phyloP scores from a whole-genome alignment of 2,329 filamentous ascomycete species.

The Cytospora paraplurivora region DNA sequence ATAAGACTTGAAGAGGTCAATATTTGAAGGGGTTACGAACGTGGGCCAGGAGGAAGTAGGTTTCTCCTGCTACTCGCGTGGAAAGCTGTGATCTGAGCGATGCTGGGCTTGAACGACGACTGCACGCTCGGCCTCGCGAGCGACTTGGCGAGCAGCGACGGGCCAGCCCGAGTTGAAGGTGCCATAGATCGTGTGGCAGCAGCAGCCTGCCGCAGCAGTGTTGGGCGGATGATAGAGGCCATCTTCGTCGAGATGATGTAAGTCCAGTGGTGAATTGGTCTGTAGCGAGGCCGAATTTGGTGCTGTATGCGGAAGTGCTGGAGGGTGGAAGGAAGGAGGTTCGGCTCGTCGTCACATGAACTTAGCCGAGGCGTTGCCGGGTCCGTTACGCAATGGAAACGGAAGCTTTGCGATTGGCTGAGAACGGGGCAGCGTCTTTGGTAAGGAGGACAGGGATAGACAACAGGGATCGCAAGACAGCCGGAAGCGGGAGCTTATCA shows the following conservation, averaged over 20 bases:
- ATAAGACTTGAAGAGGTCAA: constrained; percentile 3
- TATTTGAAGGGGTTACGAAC: constrained; percentile 54
- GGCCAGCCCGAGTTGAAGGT: constrained; percentile 29
- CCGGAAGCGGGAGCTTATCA: not conserved
- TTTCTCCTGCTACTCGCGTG: constrained; percentile 76
- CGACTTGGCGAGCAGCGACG: constrained; percentile 29
- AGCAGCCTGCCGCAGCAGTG: constrained; percentile 56
- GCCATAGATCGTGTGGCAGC: constrained; percentile 43
- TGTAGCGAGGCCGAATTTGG: constrained; percentile 9
- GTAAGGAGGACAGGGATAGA: not conserved
- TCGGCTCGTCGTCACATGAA: constrained; percentile 15
- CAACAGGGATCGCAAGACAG: not conserved
- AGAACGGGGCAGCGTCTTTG: not conserved
- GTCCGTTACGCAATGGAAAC: constrained; percentile 46
- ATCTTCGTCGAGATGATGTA: constrained; percentile 41
- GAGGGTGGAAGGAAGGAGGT: constrained; percentile 26
- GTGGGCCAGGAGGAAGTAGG: constrained; percentile 82
- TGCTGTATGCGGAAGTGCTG: constrained; percentile 19
- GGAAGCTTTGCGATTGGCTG: constrained; percentile 48
- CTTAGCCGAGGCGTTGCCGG: constrained; percentile 47
- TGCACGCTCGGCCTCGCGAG: constrained; percentile 33
- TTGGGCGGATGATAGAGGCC: constrained; percentile 59
- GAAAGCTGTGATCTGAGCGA: constrained; percentile 72
- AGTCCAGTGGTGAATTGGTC: constrained; percentile 30
- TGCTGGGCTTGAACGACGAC: constrained; percentile 34